A percentile compares a stretch with the other conserved stretches of the same genome.
These are phyloP conservation scores for Pichia cactophila DNA, from an alignment of 1,139 yeast species.

Conservation along the genomic window DNA sequence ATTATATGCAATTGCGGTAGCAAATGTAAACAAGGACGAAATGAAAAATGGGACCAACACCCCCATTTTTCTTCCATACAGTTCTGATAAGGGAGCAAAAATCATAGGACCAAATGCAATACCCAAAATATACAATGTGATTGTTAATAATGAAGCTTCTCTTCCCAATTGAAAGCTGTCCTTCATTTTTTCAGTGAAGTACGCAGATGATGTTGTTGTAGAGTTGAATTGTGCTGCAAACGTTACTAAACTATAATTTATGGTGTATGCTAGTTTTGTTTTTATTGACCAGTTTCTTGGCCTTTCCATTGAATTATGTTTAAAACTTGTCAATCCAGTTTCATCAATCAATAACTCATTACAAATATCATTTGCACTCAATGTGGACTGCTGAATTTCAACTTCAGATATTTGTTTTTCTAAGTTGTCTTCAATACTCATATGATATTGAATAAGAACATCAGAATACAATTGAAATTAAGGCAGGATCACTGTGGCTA, in stretches of 20 bases:
- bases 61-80: slow-evolving; percentile 59
- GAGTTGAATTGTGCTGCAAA: slow-evolving; percentile 39
- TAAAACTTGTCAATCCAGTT: too few species aligned
- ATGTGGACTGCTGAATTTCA: too few species aligned
- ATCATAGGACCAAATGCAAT: slow-evolving; percentile 63
- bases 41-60: slow-evolving; percentile 42
- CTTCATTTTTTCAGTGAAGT: slow-evolving; percentile 30
- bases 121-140: slow-evolving; percentile 63
- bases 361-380: too few species aligned
- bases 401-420: too few species aligned
- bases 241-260: slow-evolving; percentile 35
- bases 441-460: too few species aligned
- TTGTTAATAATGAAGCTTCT: slow-evolving; percentile 56
- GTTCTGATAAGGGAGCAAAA: slow-evolving; percentile 68
- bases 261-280: slow-evolving; percentile 33
- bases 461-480: too few species aligned
- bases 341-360: too few species aligned
- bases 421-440: too few species aligned
- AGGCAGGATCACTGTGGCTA: too few species aligned
- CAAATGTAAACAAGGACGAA: slow-evolving; percentile 53
- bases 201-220: slow-evolving; percentile 30
- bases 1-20: slow-evolving; percentile 48
- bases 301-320: neutral
- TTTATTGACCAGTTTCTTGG: slow-evolving; percentile 27
- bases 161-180: slow-evolving; percentile 41